These are phyloP conservation scores for Rhododendron ovatum DNA, from an alignment of 148 eudicot species.

Conservation along the genomic window DNA sequence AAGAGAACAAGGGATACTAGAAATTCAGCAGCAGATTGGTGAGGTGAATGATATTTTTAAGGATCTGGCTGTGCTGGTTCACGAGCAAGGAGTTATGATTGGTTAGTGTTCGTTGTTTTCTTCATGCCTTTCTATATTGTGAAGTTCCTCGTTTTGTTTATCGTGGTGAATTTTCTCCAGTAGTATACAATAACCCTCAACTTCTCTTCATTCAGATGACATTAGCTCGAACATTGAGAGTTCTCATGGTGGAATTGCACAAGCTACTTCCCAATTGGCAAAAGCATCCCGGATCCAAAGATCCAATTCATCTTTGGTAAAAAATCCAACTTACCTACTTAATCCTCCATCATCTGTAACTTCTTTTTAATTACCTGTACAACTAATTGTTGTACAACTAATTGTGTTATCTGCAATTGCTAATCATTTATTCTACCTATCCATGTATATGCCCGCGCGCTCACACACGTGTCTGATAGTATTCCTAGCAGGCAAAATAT, in stretches of 20 bases:
- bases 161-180: background rate
- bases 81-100: conserved; percentile 46
- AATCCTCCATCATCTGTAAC: background rate
- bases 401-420: background rate
- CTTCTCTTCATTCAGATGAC: conserved; percentile 36
- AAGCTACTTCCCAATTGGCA: conserved; percentile 37
- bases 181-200: background rate
- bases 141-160: background rate
- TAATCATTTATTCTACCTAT: background rate
- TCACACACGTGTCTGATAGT: background rate
- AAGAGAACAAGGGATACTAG: conserved; percentile 63
- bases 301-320: conserved; percentile 58
- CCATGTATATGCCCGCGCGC: background rate
- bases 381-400: background rate
- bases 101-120: conserved; percentile 27
- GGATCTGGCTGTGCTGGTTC: conserved; percentile 56
- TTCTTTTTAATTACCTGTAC: background rate
- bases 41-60: conserved; percentile 63
- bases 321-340: background rate
- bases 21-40: conserved; percentile 58
- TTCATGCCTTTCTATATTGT: background rate
- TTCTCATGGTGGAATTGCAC: conserved; percentile 36
- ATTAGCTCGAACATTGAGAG: conserved; percentile 47
- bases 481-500: background rate
- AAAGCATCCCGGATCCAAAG: conserved; percentile 56